These are phyloP conservation scores for Aulographum hederae DNA, from an alignment of 2,329 filamentous ascomycete genomes.

Conservation along the genomic window DNA sequence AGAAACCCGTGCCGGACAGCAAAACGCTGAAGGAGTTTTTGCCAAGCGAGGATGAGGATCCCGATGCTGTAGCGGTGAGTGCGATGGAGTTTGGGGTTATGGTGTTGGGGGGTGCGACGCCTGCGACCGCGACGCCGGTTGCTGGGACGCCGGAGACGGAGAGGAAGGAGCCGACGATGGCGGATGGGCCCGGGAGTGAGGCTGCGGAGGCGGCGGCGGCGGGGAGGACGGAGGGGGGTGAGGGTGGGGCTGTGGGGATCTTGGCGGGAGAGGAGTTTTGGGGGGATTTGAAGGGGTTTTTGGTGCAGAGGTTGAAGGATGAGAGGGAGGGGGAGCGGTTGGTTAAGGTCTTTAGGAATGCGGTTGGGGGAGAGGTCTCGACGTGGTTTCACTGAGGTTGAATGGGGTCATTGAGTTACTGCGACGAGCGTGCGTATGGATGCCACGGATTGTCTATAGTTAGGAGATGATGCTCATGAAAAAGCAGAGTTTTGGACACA, in stretches of 20 bases:
- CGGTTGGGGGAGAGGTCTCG: conserved; percentile 36
- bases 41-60: conserved; percentile 29
- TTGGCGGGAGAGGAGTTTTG: conserved; percentile 64
- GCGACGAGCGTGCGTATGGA: no score
- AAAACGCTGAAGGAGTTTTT: conserved; percentile 63
- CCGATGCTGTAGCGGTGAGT: conserved; percentile 17
- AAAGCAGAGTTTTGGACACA: no score
- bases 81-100: conserved; percentile 68
- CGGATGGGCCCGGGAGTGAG: no score
- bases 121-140: conserved; percentile 7
- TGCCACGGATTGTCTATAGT: no score
- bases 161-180: conserved; percentile 12
- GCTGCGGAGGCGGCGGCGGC: conserved; percentile 13
- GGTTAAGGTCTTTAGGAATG: conserved; percentile 47
- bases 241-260: conserved; percentile 38
- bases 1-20: conserved; percentile 65
- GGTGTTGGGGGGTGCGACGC: conserved; percentile 40
- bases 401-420: no score
- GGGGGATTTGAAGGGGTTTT: conserved; percentile 64
- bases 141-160: conserved; percentile 16
- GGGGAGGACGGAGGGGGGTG: conserved; percentile 31
- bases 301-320: conserved; percentile 63
- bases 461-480: no score
- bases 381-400: no score
- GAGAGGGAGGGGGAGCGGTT: conserved; percentile 45